Evolutionary conservation across 1,139 yeast genomes (phyloP).

Genomic region (Chernovozyma aurita): DNA sequence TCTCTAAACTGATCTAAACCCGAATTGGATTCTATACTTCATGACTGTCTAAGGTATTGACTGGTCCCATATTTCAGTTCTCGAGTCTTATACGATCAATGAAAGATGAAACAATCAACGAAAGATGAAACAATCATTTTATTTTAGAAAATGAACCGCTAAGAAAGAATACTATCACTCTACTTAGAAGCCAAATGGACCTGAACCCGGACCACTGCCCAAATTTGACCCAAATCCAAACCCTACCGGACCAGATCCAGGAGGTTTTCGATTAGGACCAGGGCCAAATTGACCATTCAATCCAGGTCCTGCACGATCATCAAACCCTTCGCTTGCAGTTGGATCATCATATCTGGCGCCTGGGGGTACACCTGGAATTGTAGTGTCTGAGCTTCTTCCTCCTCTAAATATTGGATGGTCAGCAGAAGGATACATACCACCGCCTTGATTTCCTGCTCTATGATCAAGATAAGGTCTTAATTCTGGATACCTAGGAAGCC

Average conservation of each 20-base stretch:
- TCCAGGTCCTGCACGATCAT: conserved; percentile 4
- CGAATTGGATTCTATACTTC: too few relatives aligned
- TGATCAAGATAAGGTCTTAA: conserved; percentile 40
- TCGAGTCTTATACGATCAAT: too few relatives aligned
- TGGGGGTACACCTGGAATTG: conserved; percentile 36
- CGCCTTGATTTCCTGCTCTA: conserved; percentile 15
- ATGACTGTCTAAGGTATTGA: too few relatives aligned
- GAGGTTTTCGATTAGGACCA: neutral
- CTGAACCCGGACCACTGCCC: neutral
- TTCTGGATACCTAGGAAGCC: conserved; percentile 37
- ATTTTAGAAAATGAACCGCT: too few relatives aligned
- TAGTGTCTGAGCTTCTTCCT: conserved; percentile 17
- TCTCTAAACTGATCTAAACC: too few relatives aligned
- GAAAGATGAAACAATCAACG: too few relatives aligned
- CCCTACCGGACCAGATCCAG: conserved; percentile 4
- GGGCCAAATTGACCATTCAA: conserved; percentile 4
- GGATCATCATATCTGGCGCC: conserved; percentile 60
- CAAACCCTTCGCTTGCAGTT: conserved; percentile 16
- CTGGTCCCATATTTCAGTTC: too few relatives aligned
- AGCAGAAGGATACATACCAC: conserved; percentile 54
- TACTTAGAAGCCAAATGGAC: too few relatives aligned
- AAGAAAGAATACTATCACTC: too few relatives aligned
- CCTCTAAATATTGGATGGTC: conserved; percentile 47
- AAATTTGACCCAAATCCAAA: conserved; percentile 3
- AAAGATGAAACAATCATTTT: too few relatives aligned